phyloP scores from a whole-genome alignment of 441 rosid genomes.

The Gossypium laxum region DNA sequence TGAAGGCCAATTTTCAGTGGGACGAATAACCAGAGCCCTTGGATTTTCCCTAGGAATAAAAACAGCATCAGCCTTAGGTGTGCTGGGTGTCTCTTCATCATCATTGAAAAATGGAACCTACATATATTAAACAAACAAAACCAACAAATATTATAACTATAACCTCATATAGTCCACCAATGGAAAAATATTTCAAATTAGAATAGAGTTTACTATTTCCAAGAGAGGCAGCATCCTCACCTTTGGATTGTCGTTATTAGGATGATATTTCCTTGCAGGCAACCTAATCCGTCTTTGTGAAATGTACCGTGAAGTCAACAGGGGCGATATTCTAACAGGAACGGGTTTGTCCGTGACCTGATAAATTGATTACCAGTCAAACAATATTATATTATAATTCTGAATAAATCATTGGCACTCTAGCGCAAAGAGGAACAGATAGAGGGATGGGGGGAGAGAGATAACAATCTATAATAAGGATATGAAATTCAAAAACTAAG shows the following conservation, averaged over 20 bases:
- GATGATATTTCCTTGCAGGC: slow-evolving; percentile 74
- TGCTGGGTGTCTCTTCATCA: slow-evolving; percentile 76
- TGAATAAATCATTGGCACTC: neutral
- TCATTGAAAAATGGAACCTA: slow-evolving; percentile 86
- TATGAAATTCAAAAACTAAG: neutral
- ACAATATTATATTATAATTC: neutral
- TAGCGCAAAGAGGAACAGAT: neutral
- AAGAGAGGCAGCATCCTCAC: slow-evolving; percentile 24
- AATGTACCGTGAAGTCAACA: slow-evolving; percentile 72
- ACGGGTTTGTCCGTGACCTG: slow-evolving; percentile 79
- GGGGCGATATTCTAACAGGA: slow-evolving; percentile 68
- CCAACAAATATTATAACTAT: neutral
- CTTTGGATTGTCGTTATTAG: slow-evolving; percentile 59
- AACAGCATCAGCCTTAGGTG: slow-evolving; percentile 85
- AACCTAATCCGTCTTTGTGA: slow-evolving; percentile 65
- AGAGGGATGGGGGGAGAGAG: neutral
- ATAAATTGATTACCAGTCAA: neutral
- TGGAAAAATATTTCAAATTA: neutral
- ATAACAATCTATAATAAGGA: neutral
- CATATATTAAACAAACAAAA: slow-evolving; percentile 15
- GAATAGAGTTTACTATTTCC: neutral
- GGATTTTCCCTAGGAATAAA: slow-evolving; percentile 93
- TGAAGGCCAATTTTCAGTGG: slow-evolving; percentile 55
- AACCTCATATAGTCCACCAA: slow-evolving; percentile 14
- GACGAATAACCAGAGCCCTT: slow-evolving; percentile 70